Percentiles rank a stretch among this genome's conserved stretches.
These are phyloP conservation scores for Lignosus rhinocerotis DNA, from an alignment of 1,284 basidiomycete genomes.

Conservation along the genomic window DNA sequence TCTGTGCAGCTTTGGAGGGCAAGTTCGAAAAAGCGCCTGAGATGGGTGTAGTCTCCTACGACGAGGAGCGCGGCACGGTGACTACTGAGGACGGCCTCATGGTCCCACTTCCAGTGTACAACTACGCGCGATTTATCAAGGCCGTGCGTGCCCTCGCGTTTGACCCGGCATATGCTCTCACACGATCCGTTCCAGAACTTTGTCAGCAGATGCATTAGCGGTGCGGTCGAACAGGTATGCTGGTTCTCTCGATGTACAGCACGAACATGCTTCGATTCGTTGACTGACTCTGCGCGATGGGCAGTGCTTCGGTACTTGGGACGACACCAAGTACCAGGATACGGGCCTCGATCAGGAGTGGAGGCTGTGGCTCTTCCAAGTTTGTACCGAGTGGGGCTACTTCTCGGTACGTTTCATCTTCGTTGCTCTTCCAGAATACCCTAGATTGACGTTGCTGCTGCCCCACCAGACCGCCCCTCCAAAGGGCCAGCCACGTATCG, in stretches of 20 bases:
- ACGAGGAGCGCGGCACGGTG: conserved; percentile 34
- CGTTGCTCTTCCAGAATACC: not conserved
- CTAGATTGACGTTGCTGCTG: conserved; percentile 15
- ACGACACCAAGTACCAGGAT: conserved; percentile 67
- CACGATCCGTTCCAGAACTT: conserved; percentile 46
- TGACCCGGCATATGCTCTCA: not conserved
- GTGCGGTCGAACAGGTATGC: conserved; percentile 60
- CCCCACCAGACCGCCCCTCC: conserved; percentile 65
- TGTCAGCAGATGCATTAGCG: conserved; percentile 59
- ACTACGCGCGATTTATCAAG: conserved; percentile 79
- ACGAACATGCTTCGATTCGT: not conserved
- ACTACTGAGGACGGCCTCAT: conserved; percentile 36
- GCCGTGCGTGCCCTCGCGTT: conserved; percentile 44
- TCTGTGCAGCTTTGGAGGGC: conserved; percentile 64
- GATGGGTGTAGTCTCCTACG: conserved; percentile 16
- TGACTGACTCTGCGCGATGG: not conserved
- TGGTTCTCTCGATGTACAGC: not conserved
- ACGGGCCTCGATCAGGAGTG: conserved; percentile 69
- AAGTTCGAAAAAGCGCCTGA: conserved; percentile 32
- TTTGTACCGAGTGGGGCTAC: conserved; percentile 95
- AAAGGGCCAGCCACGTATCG: conserved; percentile 62
- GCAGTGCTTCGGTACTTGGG: conserved; percentile 84
- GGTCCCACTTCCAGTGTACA: conserved; percentile 63
- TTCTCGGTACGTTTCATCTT: conserved; percentile 54
- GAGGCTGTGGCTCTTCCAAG: conserved; percentile 91